Percentiles rank a stretch among this genome's conserved stretches.
phyloP scores from a whole-genome alignment of 345 rosid genomes.

The Hibiscus trionum region DNA sequence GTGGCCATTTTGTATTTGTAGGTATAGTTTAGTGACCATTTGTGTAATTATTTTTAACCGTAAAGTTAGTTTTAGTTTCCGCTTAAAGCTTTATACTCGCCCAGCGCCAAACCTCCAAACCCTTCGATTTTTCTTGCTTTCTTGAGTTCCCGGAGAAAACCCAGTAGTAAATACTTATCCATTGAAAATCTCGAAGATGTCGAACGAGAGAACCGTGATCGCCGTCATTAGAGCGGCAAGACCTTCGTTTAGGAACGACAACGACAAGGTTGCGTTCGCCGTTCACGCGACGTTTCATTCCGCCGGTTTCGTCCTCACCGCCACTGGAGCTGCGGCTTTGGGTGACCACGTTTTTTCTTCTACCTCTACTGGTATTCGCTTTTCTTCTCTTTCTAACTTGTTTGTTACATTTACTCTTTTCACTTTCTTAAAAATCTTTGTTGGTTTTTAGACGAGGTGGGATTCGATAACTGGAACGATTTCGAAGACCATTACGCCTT shows the following conservation, averaged over 20 bases:
- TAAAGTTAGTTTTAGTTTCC: too few relatives aligned
- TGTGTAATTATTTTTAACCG: too few relatives aligned
- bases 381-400: background rate
- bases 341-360: constrained; percentile 49
- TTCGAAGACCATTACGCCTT: constrained; percentile 58
- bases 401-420: background rate
- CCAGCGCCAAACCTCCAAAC: background rate
- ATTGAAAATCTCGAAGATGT: constrained; percentile 24
- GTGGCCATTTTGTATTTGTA: too few relatives aligned
- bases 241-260: constrained; percentile 52
- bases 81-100: background rate
- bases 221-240: constrained; percentile 62
- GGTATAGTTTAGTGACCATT: too few relatives aligned
- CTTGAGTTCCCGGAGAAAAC: background rate
- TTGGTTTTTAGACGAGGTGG: constrained; percentile 53
- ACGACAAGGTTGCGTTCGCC: constrained; percentile 67
- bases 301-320: constrained; percentile 54
- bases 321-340: constrained; percentile 63
- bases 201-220: constrained; percentile 50
- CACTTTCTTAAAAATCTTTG: background rate
- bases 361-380: constrained; percentile 38
- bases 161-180: background rate
- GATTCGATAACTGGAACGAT: constrained; percentile 72
- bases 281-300: constrained; percentile 68
- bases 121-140: background rate